Conservation (phyloP, 2,329 filamentous ascomycete species). For the Zalaria sp. region DNA sequence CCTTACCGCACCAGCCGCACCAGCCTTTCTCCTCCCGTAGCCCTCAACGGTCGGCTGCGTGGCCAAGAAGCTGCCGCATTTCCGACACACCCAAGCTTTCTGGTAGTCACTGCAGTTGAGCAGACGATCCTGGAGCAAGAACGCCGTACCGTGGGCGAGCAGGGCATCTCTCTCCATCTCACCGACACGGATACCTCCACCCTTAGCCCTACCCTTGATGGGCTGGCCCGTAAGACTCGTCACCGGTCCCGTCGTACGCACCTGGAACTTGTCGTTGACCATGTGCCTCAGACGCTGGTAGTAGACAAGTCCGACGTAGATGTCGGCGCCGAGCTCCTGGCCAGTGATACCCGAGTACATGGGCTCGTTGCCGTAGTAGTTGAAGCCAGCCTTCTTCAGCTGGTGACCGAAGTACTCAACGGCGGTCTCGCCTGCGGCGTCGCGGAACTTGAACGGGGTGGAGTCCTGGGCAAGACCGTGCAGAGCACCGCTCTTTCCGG, state of each 20-base stretch:
- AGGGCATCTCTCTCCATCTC: conserved; percentile 98
- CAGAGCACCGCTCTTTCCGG: conserved; percentile 84
- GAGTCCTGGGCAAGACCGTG: conserved; percentile 94
- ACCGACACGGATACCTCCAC: conserved; percentile 95
- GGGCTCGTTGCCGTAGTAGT: conserved; percentile 95
- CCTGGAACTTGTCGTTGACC: conserved; percentile 99
- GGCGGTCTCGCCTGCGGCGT: conserved; percentile 75
- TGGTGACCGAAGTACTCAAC: conserved; percentile 94
- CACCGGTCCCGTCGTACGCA: conserved; percentile 86
- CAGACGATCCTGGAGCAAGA: conserved; percentile 84
- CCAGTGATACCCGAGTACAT: conserved; percentile 98
- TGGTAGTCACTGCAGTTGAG: conserved; percentile 96
- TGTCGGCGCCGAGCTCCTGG: conserved; percentile 83
- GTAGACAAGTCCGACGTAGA: conserved; percentile 94
- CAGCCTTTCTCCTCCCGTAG: conserved; percentile 17
- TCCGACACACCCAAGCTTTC: conserved; percentile 75
- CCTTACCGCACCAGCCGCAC: conserved; percentile 12
- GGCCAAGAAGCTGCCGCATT: conserved; percentile 80
- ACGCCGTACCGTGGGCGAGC: conserved; percentile 87
- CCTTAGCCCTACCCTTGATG: conserved; percentile 91
- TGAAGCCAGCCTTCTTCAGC: conserved; percentile 87
- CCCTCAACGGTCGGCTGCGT: conserved; percentile 60
- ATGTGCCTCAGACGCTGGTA: conserved; percentile 97
- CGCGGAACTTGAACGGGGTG: conserved; percentile 75
- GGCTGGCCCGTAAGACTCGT: conserved; percentile 86